These are phyloP conservation scores for Epichloe aotearoae DNA, from an alignment of 2,329 filamentous ascomycete species.

Conservation along the genomic window DNA sequence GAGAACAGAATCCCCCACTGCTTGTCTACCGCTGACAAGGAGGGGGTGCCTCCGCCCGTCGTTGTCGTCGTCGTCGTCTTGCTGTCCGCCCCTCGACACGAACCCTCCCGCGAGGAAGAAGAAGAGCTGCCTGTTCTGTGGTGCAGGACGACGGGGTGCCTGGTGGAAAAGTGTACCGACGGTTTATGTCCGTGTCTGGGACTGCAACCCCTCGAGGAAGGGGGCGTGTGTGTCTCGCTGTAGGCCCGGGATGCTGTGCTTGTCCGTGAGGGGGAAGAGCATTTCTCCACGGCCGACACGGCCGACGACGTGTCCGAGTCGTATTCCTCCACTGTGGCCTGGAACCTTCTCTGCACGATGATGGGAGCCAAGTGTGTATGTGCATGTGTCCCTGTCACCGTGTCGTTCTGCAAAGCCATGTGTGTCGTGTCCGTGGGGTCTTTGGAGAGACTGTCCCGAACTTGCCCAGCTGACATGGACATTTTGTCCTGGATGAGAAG, in stretches of 20 bases:
- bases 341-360: slow-evolving; percentile 1
- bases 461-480: not conserved
- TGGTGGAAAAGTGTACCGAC: slow-evolving; percentile 20
- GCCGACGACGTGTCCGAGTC: not conserved
- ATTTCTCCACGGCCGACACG: not conserved
- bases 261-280: not conserved
- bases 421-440: not conserved
- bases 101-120: not conserved
- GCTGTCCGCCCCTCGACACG: not conserved
- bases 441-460: not conserved
- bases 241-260: not conserved
- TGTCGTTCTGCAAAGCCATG: not conserved
- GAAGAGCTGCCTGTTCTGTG: slow-evolving; percentile 5
- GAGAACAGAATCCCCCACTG: slow-evolving; percentile 70
- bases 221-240: not conserved
- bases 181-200: slow-evolving; percentile 11
- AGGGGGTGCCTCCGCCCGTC: not conserved
- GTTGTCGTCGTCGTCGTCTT: too few species aligned
- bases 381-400: not conserved
- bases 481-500: not conserved
- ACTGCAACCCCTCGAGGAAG: slow-evolving; percentile 4
- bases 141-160: slow-evolving; percentile 14
- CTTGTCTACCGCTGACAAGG: slow-evolving; percentile 42
- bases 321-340: slow-evolving; percentile 12
- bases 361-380: not conserved